phyloP scores from a whole-genome alignment of 371 early-diverging fungal species.

The Mucor lusitanicus region DNA sequence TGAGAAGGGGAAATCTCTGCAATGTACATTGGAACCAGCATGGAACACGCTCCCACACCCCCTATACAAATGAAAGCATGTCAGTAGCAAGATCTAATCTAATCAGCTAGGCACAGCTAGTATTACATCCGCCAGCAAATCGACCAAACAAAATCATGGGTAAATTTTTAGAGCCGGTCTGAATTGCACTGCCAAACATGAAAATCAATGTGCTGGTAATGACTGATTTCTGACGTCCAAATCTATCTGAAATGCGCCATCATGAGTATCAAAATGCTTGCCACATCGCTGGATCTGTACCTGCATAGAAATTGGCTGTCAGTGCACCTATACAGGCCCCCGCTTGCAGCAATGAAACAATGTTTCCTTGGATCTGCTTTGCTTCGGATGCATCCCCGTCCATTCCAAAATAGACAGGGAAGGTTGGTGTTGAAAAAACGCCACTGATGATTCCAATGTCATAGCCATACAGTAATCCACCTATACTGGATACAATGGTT shows the following conservation, averaged over 20 bases:
- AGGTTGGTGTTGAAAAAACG: constrained; percentile 9
- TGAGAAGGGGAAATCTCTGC: constrained; percentile 76
- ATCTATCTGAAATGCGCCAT: constrained; percentile 6
- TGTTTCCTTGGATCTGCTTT: constrained; percentile 18
- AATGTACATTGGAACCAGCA: constrained; percentile 51
- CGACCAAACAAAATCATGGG: constrained; percentile 74
- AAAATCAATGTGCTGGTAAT: constrained; percentile 55
- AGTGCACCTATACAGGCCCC: constrained; percentile 27
- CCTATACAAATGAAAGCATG: not conserved
- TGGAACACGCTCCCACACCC: constrained; percentile 17
- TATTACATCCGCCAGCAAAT: constrained; percentile 67
- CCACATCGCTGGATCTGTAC: not conserved
- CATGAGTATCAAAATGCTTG: not conserved
- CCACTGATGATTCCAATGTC: constrained; percentile 23
- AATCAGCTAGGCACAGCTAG: too few relatives aligned
- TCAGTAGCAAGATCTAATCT: not conserved
- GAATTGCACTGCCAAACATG: constrained; percentile 70
- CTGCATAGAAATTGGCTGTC: constrained; percentile 16
- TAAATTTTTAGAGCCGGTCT: constrained; percentile 56
- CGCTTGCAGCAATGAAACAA: constrained; percentile 23
- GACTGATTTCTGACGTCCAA: constrained; percentile 20
- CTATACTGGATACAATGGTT: constrained; percentile 13
- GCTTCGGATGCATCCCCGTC: constrained; percentile 5
- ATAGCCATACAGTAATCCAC: constrained; percentile 14
- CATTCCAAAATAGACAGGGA: constrained; percentile 15